Conservation (phyloP, 73 alveolate species). For the Paraurostyla sp. region DNA sequence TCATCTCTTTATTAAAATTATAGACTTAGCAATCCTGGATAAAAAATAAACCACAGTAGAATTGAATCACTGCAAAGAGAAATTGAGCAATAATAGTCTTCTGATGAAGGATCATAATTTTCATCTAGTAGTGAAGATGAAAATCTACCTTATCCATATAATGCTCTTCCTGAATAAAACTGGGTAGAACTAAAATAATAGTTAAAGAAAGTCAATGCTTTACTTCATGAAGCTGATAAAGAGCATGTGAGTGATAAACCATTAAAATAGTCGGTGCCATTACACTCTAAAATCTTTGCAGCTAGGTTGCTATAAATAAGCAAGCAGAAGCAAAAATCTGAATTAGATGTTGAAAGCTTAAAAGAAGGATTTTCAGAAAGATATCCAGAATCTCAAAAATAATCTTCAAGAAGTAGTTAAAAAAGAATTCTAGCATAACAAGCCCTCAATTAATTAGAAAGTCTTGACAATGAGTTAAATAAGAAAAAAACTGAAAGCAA, state of each 20-base stretch:
- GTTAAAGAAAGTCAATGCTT: slow-evolving; percentile 17
- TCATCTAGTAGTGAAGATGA: slow-evolving; percentile 48
- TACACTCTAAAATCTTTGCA: slow-evolving; percentile 46
- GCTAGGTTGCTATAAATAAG: slow-evolving; percentile 32
- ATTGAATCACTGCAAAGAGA: background rate
- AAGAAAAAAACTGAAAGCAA: background rate
- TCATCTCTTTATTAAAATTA: no score
- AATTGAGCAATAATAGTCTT: background rate
- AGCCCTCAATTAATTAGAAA: background rate
- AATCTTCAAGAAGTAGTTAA: no score
- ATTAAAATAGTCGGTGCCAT: background rate
- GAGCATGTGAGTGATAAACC: background rate
- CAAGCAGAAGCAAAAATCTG: background rate
- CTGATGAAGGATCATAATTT: background rate
- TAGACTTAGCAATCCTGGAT: background rate
- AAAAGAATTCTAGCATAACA: no score
- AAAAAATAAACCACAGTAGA: background rate
- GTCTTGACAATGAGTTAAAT: background rate
- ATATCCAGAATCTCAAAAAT: background rate
- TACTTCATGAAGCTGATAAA: slow-evolving; percentile 1
- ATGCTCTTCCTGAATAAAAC: slow-evolving; percentile 13
- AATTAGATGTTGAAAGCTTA: no score
- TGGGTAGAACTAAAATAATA: slow-evolving; percentile 31
- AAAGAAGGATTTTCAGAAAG: background rate
- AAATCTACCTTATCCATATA: slow-evolving; percentile 59